phyloP scores from a whole-genome alignment of 148 eudicot genomes.

The Silene conica region DNA sequence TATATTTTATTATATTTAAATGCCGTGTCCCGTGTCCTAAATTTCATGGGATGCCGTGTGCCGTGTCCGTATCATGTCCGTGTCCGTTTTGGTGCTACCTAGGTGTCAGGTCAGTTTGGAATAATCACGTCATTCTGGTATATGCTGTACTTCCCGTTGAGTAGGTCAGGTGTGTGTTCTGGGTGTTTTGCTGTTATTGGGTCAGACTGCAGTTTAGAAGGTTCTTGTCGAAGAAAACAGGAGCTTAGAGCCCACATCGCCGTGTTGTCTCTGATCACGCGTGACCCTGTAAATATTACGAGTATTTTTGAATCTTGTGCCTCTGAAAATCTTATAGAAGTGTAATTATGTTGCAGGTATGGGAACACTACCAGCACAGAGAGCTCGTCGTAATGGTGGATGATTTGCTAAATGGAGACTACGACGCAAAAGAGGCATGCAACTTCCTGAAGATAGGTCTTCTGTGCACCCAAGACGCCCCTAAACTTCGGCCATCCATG shows the following conservation, averaged over 20 bases:
- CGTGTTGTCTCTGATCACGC: not conserved
- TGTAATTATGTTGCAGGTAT: constrained; percentile 25
- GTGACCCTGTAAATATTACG: no score
- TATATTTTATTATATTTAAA: no score
- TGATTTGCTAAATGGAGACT: constrained; percentile 29
- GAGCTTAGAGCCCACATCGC: not conserved
- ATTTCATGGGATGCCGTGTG: no score
- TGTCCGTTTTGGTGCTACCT: no score
- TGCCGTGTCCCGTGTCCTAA: no score
- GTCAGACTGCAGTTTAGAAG: not conserved
- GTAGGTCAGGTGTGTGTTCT: no score
- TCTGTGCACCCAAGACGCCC: constrained; percentile 51
- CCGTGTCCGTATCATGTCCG: no score
- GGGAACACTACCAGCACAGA: constrained; percentile 32
- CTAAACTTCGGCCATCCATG: constrained; percentile 48
- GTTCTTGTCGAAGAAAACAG: not conserved
- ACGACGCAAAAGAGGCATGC: constrained; percentile 40
- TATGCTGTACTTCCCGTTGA: no score
- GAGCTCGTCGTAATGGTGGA: constrained; percentile 36
- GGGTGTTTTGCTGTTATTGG: no score
- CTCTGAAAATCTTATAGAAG: not conserved
- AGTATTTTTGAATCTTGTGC: not conserved
- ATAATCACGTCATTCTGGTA: no score
- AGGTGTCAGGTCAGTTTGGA: no score
- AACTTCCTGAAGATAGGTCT: constrained; percentile 42